Evolutionary conservation across 2,329 filamentous ascomycete species (phyloP).

Genomic region (Sporothrix variecibatus): DNA sequence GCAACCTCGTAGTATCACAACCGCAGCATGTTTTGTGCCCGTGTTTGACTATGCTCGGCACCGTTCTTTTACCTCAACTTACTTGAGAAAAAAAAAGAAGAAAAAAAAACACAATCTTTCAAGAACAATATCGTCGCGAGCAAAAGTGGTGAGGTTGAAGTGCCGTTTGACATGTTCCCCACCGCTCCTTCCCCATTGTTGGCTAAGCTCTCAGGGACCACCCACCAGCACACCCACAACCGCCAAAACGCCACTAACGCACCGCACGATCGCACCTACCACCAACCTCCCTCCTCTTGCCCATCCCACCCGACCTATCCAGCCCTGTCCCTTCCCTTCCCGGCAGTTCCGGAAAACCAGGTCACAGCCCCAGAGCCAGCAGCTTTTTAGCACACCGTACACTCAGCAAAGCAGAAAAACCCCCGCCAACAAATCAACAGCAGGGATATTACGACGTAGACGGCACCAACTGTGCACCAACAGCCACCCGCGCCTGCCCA

Average conservation of each 20-base stretch:
- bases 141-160: too few species aligned
- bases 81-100: too few species aligned
- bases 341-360: constrained; percentile 6
- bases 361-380: neutral
- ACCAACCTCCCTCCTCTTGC: neutral
- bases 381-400: neutral
- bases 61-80: neutral
- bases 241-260: constrained; percentile 1
- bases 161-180: neutral
- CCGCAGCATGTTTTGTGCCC: neutral
- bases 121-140: neutral
- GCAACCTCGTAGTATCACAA: neutral
- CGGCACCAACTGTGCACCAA: neutral
- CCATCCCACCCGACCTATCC: neutral
- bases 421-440: neutral
- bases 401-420: neutral
- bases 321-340: constrained; percentile 1
- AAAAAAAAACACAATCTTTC: too few species aligned
- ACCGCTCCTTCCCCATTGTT: neutral
- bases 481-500: neutral
- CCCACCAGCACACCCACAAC: neutral
- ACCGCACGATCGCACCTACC: neutral
- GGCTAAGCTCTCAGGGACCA: neutral
- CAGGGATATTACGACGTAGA: neutral
- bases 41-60: neutral